These are phyloP conservation scores for Heracleum sosnowskyi DNA, from an alignment of 129 eudicot species.

Conservation along the genomic window DNA sequence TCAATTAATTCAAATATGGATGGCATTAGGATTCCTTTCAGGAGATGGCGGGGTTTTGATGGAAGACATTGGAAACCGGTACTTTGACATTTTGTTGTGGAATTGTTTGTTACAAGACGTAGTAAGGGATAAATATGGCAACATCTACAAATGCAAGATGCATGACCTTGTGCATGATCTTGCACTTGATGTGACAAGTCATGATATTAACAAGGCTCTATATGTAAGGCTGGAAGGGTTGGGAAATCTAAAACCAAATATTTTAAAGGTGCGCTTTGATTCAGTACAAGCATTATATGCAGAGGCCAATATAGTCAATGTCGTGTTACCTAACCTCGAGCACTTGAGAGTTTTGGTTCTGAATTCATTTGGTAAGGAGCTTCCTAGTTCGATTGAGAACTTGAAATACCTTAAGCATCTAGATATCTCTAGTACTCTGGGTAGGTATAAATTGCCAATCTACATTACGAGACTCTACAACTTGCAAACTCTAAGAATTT, in stretches of 20 bases:
- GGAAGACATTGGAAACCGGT: constrained; percentile 15
- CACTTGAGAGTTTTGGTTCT: constrained; percentile 13
- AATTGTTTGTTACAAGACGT: constrained; percentile 22
- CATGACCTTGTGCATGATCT: constrained; percentile 22
- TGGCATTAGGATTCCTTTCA: constrained; percentile 30
- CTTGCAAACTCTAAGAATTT: constrained; percentile 22
- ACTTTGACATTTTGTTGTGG: constrained; percentile 12
- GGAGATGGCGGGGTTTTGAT: not conserved
- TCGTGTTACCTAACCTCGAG: not conserved
- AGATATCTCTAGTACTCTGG: constrained; percentile 1
- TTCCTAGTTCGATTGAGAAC: constrained; percentile 14
- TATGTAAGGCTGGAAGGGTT: not conserved
- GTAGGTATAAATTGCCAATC: not conserved
- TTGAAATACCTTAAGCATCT: constrained; percentile 23
- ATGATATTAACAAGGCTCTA: not conserved
- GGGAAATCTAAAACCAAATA: not conserved
- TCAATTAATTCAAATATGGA: constrained; percentile 20
- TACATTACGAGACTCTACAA: constrained; percentile 13
- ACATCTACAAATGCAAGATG: not conserved
- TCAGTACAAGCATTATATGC: constrained; percentile 10
- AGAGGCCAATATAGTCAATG: too few relatives aligned
- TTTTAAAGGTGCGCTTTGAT: not conserved
- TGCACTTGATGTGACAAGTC: constrained; percentile 5
- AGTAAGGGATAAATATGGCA: not conserved
- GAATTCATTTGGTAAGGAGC: not conserved